Percentiles rank a stretch among this genome's conserved stretches.
These are phyloP conservation scores for Myriosclerotinia curreyana DNA, from an alignment of 2,329 filamentous ascomycete genomes.

Conservation along the genomic window DNA sequence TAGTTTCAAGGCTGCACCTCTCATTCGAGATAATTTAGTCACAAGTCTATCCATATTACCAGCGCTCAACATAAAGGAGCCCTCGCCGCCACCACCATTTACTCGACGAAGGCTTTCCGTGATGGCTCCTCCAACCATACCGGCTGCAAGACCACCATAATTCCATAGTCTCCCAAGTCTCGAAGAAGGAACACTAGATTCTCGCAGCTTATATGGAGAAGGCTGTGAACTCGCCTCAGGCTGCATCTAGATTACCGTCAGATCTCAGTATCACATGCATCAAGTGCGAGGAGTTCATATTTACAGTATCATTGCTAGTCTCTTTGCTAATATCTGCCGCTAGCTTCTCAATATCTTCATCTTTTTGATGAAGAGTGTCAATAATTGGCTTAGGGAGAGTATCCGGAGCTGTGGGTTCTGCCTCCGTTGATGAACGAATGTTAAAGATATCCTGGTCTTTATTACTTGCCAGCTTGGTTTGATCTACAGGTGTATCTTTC, in stretches of 20 bases:
- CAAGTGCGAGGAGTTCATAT: not conserved
- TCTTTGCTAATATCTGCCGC: constrained; percentile 45
- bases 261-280: constrained; percentile 43
- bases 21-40: constrained; percentile 89
- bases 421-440: constrained; percentile 26
- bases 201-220: constrained; percentile 66
- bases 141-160: constrained; percentile 87
- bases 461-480: constrained; percentile 31
- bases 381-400: constrained; percentile 4
- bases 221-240: constrained; percentile 31
- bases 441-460: constrained; percentile 43
- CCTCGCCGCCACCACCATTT: constrained; percentile 64
- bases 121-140: constrained; percentile 91
- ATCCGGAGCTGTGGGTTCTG: constrained; percentile 22
- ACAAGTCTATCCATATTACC: constrained; percentile 92
- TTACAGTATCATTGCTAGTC: constrained; percentile 38
- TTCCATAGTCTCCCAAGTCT: constrained; percentile 89
- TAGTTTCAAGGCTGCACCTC: constrained; percentile 92
- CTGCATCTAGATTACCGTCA: constrained; percentile 43
- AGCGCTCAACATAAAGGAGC: constrained; percentile 83
- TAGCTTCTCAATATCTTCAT: constrained; percentile 45
- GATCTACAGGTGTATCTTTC: constrained; percentile 40
- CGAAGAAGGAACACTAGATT: constrained; percentile 87
- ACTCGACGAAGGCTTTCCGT: constrained; percentile 79
- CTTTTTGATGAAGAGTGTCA: constrained; percentile 25